Evolutionary conservation across 2,329 filamentous ascomycete genomes (phyloP).

Genomic region (Apiospora arundinis): DNA sequence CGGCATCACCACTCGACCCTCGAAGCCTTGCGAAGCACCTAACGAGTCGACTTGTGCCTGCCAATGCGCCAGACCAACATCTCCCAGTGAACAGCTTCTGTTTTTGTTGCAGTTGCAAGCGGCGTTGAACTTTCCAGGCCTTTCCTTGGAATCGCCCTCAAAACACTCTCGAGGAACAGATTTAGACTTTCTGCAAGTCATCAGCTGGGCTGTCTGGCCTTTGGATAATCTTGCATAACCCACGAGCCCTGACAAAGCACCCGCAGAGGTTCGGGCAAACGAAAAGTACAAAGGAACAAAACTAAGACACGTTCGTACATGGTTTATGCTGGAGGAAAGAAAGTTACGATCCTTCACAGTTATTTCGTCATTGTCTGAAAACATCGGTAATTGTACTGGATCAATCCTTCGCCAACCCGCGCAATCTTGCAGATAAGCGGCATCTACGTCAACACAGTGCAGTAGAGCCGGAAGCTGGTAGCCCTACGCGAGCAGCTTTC

Average conservation of each 20-base stretch:
- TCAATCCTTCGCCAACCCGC: conserved; percentile 2
- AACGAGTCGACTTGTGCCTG: neutral
- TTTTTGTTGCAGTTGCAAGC: neutral
- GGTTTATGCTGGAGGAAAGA: conserved; percentile 10
- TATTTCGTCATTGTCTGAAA: conserved; percentile 16
- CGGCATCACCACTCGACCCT: neutral
- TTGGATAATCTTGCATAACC: neutral
- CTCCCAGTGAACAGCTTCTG: neutral
- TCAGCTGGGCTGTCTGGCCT: neutral
- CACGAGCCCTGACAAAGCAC: conserved; percentile 16
- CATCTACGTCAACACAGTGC: conserved; percentile 6
- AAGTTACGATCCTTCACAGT: neutral
- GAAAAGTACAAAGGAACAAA: neutral
- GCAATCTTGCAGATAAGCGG: neutral
- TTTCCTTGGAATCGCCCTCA: neutral
- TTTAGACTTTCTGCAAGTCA: conserved; percentile 8
- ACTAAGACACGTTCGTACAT: conserved; percentile 12
- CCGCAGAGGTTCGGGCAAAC: neutral
- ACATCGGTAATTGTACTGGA: conserved; percentile 15
- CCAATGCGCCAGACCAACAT: neutral
- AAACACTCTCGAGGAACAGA: neutral
- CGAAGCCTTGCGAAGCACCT: neutral
- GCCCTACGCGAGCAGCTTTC: conserved; percentile 17
- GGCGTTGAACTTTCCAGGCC: neutral
- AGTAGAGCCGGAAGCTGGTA: neutral